phyloP scores from a whole-genome alignment of 441 rosid species.

The Syzygium malaccense region DNA sequence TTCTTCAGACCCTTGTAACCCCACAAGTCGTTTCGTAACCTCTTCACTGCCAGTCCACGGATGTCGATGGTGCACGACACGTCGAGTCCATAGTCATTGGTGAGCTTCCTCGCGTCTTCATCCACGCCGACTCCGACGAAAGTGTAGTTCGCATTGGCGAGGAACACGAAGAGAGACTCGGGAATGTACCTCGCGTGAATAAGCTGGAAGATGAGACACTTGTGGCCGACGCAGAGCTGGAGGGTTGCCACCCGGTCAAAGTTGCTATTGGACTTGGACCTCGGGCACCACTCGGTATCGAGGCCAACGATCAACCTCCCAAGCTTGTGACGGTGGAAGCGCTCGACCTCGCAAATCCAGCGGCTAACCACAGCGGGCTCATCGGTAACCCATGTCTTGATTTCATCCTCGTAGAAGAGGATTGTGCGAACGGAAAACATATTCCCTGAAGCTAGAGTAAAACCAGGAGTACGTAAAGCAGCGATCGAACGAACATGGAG shows the following conservation, averaged over 20 bases:
- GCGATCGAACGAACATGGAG: neutral
- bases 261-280: neutral
- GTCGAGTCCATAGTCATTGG: neutral
- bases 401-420: neutral
- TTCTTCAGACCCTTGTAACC: neutral
- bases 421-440: neutral
- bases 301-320: neutral
- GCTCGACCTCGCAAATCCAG: neutral
- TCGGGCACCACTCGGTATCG: neutral
- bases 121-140: neutral
- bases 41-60: neutral
- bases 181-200: neutral
- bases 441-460: neutral
- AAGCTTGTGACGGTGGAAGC: neutral
- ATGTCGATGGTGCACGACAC: neutral
- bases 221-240: neutral
- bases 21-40: neutral
- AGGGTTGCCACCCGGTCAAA: neutral
- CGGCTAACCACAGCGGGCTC: neutral
- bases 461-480: neutral
- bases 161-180: neutral
- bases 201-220: neutral
- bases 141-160: neutral
- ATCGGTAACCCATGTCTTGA: neutral
- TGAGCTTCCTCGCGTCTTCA: neutral